Percentiles rank a stretch among this genome's conserved stretches.
Evolutionary conservation across 495 filamentous ascomycete species (phyloP).

Genomic region (Chlorociboria aeruginascens): DNA sequence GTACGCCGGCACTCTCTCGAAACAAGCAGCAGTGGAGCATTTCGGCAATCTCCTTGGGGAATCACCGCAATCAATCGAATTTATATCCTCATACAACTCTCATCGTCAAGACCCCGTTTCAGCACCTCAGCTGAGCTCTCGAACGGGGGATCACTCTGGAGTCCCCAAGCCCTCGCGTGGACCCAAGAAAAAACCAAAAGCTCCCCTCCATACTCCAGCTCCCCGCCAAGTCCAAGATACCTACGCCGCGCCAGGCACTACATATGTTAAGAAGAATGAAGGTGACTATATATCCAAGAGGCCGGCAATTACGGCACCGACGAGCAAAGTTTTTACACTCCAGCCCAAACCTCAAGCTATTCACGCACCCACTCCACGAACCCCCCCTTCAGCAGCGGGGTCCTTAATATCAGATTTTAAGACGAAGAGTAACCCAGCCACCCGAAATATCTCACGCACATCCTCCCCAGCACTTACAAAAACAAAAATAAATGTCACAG

Average conservation of each 20-base stretch:
- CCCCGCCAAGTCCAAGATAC: slow-evolving; percentile 16
- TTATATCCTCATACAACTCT: slow-evolving; percentile 83
- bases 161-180: slow-evolving; percentile 16
- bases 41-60: slow-evolving; percentile 84
- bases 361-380: slow-evolving; percentile 29
- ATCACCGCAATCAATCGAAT: slow-evolving; percentile 72
- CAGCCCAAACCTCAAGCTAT: slow-evolving; percentile 22
- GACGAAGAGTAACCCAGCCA: slow-evolving; percentile 48
- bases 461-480: slow-evolving; percentile 29
- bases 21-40: slow-evolving; percentile 64
- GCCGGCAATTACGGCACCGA: slow-evolving; percentile 18
- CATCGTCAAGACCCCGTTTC: slow-evolving; percentile 37
- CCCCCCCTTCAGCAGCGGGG: slow-evolving; percentile 54
- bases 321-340: slow-evolving; percentile 28
- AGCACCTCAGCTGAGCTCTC: background rate
- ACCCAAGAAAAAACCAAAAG: slow-evolving; percentile 15
- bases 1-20: slow-evolving; percentile 59
- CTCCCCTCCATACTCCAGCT: slow-evolving; percentile 19
- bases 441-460: slow-evolving; percentile 38
- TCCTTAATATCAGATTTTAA: slow-evolving; percentile 68
- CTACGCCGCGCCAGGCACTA: slow-evolving; percentile 34
- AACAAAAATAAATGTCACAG: slow-evolving; percentile 54
- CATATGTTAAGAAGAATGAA: slow-evolving; percentile 51
- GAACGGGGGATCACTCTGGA: slow-evolving; percentile 2
- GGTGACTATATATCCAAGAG: slow-evolving; percentile 47